Evolutionary conservation across 371 early-diverging fungal species (phyloP).

Genomic region (Mortierella sp.): DNA sequence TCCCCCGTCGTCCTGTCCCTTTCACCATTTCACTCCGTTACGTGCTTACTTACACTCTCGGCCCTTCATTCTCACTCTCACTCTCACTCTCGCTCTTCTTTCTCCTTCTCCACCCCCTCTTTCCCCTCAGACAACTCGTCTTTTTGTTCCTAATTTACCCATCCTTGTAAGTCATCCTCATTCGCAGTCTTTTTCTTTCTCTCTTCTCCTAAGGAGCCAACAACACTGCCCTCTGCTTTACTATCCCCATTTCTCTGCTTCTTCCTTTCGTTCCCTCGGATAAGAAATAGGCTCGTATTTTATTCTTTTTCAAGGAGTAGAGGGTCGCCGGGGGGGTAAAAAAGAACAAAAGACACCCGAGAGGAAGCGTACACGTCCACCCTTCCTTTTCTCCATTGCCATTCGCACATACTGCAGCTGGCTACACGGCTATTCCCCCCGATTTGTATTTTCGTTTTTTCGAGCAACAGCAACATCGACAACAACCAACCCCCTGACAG

Average conservation of each 20-base stretch:
- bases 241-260: neutral
- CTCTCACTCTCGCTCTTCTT: neutral
- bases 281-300: neutral
- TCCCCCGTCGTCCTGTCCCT: neutral
- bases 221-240: neutral
- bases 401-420: neutral
- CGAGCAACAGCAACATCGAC: too few species aligned
- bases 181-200: neutral
- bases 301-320: neutral
- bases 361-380: neutral
- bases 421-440: too few species aligned
- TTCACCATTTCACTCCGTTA: neutral
- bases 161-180: neutral
- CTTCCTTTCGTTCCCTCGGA: neutral
- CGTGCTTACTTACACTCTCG: too few species aligned
- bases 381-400: neutral
- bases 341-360: neutral
- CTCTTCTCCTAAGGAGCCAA: neutral
- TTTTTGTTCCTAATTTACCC: neutral
- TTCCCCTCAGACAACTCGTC: too few species aligned
- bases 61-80: too few species aligned
- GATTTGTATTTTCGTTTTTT: too few species aligned
- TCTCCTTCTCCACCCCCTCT: neutral
- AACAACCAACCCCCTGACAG: too few species aligned
- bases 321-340: neutral